A percentile compares a stretch with the other conserved stretches of the same genome.
phyloP scores from a whole-genome alignment of 2,329 filamentous ascomycete genomes.

The Pseudogymnoascus sp. region DNA sequence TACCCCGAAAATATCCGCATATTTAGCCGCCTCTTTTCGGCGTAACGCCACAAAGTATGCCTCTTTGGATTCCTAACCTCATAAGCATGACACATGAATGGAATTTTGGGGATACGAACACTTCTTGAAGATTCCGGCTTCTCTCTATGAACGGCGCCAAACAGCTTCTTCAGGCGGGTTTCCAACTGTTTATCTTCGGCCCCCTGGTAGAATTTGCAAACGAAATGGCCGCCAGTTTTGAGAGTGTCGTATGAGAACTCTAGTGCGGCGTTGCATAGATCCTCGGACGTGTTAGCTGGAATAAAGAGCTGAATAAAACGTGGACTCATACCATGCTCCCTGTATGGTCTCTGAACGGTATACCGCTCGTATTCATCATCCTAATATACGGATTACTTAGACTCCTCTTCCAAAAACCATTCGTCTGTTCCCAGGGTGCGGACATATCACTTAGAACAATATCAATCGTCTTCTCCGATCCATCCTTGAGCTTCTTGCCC shows the following conservation, averaged over 20 bases:
- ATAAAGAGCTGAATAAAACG: not conserved
- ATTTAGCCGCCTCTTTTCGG: slow-evolving; percentile 47
- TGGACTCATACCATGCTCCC: slow-evolving; percentile 60
- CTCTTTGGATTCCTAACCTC: slow-evolving; percentile 67
- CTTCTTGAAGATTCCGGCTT: slow-evolving; percentile 87
- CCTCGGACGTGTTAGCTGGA: slow-evolving; percentile 42
- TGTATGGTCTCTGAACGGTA: slow-evolving; percentile 75
- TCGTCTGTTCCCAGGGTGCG: slow-evolving; percentile 82
- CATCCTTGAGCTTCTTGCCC: slow-evolving; percentile 29
- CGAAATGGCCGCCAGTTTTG: slow-evolving; percentile 73
- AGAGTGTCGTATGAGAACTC: slow-evolving; percentile 80
- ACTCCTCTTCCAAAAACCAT: slow-evolving; percentile 73
- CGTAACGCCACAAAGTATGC: slow-evolving; percentile 74
- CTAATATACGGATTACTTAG: slow-evolving; percentile 93
- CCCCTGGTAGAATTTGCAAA: slow-evolving; percentile 97
- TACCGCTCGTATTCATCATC: slow-evolving; percentile 99
- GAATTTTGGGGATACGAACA: slow-evolving; percentile 42
- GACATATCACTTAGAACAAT: slow-evolving; percentile 98
- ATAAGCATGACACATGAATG: slow-evolving; percentile 9
- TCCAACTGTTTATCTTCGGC: slow-evolving; percentile 76
- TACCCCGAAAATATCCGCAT: slow-evolving; percentile 12
- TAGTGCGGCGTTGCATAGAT: slow-evolving; percentile 80
- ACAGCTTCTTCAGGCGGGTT: slow-evolving; percentile 63
- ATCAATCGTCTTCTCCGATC: slow-evolving; percentile 60
- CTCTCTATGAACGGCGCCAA: slow-evolving; percentile 71